phyloP scores from a whole-genome alignment of 2,329 filamentous ascomycete genomes.

The Colletotrichum tanaceti region DNA sequence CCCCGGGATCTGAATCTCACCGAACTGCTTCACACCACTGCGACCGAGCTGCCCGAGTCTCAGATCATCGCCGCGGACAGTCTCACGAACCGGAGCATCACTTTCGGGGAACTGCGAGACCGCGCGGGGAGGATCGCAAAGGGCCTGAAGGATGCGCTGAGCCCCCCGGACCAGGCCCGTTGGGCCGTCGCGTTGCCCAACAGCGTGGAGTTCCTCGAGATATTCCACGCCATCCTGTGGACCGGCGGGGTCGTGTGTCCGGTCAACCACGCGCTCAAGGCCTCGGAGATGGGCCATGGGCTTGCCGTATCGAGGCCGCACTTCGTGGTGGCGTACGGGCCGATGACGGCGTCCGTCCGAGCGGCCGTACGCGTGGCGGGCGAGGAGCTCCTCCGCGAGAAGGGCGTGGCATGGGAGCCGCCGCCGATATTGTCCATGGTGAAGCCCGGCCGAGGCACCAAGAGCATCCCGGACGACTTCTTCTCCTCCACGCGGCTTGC shows the following conservation, averaged over 20 bases:
- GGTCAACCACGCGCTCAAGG: slow-evolving; percentile 54
- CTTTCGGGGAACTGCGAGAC: slow-evolving; percentile 55
- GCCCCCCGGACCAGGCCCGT: slow-evolving; percentile 51
- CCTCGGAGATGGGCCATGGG: slow-evolving; percentile 55
- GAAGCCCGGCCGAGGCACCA: slow-evolving; percentile 40
- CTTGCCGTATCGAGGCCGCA: slow-evolving; percentile 55
- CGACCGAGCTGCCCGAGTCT: slow-evolving; percentile 52
- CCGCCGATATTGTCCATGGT: slow-evolving; percentile 53
- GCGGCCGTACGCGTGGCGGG: slow-evolving; percentile 50
- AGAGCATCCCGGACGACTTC: slow-evolving; percentile 51
- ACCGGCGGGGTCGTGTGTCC: slow-evolving; percentile 54
- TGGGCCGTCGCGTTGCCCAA: slow-evolving; percentile 59
- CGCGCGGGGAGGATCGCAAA: slow-evolving; percentile 55
- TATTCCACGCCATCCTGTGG: slow-evolving; percentile 56
- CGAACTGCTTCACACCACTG: slow-evolving; percentile 55
- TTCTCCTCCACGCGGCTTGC: slow-evolving; percentile 46
- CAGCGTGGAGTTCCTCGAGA: slow-evolving; percentile 57
- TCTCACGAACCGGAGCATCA: slow-evolving; percentile 58
- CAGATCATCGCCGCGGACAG: slow-evolving; percentile 57
- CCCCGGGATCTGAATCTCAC: slow-evolving; percentile 57
- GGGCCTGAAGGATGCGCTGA: slow-evolving; percentile 50
- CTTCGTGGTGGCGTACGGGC: slow-evolving; percentile 55
- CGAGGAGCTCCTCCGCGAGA: slow-evolving; percentile 42
- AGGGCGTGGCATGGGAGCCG: slow-evolving; percentile 48
- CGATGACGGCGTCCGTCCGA: slow-evolving; percentile 45